Evolutionary conservation across 768 basidiomycete genomes (phyloP), one percentile per base, ranked within the genome.

Genomic region (Clavulina sp.): DNA sequence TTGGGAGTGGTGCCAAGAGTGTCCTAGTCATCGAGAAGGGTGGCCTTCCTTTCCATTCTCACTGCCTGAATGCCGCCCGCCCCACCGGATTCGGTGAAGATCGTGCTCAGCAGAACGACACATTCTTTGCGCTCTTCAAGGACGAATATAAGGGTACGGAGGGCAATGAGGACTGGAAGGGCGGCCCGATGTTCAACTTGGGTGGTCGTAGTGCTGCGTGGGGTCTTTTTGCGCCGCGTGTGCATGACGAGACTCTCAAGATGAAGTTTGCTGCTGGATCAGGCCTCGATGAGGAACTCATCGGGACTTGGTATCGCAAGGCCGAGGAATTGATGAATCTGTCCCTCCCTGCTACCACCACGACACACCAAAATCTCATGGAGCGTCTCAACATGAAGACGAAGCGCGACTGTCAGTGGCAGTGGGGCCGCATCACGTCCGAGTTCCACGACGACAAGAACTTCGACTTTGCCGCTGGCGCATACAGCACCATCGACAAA

Each of bases 341-440:
- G 7, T 52, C 51, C 5, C 44, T 52, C 3, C 51, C 51, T 6
- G 28, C 24, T 13, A 50, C 51, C 24, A 9, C 24, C 24, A 30
- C 43, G 13, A 4, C 48, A 3, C 51, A 52, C 32, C 51, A 48
- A 30, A 41, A 52, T n/a, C 26, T 48, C 24, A 49, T 52, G 48
- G 51, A 52, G 4, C 47, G 51, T 21, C 51, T 52, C 28, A 52
- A 52, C 46, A 52, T 52, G 48, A 13, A 13, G 9, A 16, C 46
- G 6, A 13, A 29, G 13, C 48, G 28, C 23, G 18, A n/a, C 4
- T 41, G 46, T 23, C 48, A 60, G 36, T 62, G 61, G 61, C 58
- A 61, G 36, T 62, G 61, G 60, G 61, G 61, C 7, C 50, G 61
- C 18, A 61, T 61, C 50, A 61, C 61, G 7, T 61, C 61, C 5